These are phyloP conservation scores for Sclerotinia sclerotiorum DNA, from an alignment of 2,329 filamentous ascomycete species.

Conservation along the genomic window DNA sequence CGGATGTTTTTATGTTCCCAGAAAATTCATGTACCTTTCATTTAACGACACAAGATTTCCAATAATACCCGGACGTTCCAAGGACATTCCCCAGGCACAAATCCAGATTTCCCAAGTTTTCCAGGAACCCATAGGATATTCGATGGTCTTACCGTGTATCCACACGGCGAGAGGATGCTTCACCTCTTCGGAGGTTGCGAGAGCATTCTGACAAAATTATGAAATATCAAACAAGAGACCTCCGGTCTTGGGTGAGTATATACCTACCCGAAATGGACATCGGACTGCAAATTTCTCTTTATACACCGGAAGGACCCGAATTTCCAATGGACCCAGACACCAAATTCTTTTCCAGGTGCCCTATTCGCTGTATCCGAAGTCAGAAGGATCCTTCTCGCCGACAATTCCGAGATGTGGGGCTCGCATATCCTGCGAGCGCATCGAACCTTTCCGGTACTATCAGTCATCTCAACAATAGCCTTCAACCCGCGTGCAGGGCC, in stretches of 20 bases:
- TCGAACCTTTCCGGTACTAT: not conserved
- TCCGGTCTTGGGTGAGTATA: conserved; percentile 22
- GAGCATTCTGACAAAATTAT: conserved; percentile 16
- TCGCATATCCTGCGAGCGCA: conserved; percentile 24
- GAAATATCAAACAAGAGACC: conserved; percentile 18
- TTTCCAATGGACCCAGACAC: not conserved
- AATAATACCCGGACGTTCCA: conserved; percentile 22
- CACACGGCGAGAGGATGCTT: conserved; percentile 15
- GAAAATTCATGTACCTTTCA: conserved; percentile 36
- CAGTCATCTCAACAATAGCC: not conserved
- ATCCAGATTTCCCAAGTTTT: conserved; percentile 10
- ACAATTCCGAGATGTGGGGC: conserved; percentile 15
- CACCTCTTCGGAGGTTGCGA: conserved; percentile 8
- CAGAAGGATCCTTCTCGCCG: not conserved
- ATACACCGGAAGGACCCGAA: conserved; percentile 8
- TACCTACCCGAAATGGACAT: conserved; percentile 13
- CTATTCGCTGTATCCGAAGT: not conserved
- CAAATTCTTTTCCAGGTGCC: conserved; percentile 8
- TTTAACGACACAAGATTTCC: conserved; percentile 26
- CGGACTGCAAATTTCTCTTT: conserved; percentile 17
- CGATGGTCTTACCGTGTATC: conserved; percentile 13
- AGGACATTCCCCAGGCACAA: conserved; percentile 16
- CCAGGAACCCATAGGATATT: conserved; percentile 11
- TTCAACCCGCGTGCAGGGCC: not conserved
- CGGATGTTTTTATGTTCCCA: conserved; percentile 34